Evolutionary conservation across 1,284 basidiomycete species (phyloP), one percentile per base, ranked within the genome.

Genomic region (Moesziomyces globuligerus): DNA sequence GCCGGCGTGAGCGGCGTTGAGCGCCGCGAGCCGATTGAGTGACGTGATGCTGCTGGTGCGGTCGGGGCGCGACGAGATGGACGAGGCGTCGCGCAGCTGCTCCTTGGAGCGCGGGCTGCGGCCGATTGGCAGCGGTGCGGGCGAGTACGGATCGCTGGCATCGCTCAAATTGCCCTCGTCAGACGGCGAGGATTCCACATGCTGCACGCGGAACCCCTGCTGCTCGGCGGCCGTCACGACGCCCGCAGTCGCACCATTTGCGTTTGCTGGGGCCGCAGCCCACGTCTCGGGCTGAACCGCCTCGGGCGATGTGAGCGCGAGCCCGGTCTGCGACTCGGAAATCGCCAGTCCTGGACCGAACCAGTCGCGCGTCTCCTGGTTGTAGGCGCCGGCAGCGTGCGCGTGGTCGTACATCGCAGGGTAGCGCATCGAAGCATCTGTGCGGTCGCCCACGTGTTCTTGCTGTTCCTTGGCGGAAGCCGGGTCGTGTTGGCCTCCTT

Each of bases 101-200:
- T 58, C 55, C 34, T 59, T 58, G 17, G 62, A 66, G 11, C 62
- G 50, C 17, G 55, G 55, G 25, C 55, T 66, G 24, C 62, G 49
- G n/a, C 62, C 62, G 28, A 66, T 50, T 9, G 62, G 62, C 26
- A 51, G 15, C 21, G 62, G 62, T 4, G 62, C 62, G 4, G 55
- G 62, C 38, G 62, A 66, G 50, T 66, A 66, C 1, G 62, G 62
- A 29, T 66, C 62, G 39, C 55, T 59, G 18, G 47, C 50, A 13
- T 53, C 50, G 29, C 55, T 59, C 26, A 15, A 37, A 11, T 46
- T 28, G 10, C 42, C 46, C 23, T 66, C 50, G 8, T 66, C 24
- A 3, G 49, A 53, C 1, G 61, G 46, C 1, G 61, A 57, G 11
- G 61, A 57, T 18, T 56, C 54, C 37, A 38, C 18, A 23, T 64